Conservation (phyloP, 257 asterid genomes). For the Pogostemon cablin region DNA sequence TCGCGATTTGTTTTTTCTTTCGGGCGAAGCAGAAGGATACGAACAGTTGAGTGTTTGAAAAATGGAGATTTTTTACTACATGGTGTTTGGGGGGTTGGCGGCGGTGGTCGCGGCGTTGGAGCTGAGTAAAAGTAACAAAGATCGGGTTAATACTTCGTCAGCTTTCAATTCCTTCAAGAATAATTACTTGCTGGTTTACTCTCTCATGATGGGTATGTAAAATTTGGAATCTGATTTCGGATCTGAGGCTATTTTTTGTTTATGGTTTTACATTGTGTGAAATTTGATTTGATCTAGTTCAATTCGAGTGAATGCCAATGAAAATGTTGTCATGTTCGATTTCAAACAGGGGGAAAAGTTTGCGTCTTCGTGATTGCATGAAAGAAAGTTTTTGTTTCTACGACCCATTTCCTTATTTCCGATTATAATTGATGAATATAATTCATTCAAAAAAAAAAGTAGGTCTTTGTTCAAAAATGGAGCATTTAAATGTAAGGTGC, state of each 20-base stretch:
- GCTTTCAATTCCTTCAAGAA: constrained; percentile 68
- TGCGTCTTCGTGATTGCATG: constrained; percentile 18
- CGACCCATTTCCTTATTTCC: neutral
- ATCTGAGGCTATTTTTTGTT: constrained; percentile 30
- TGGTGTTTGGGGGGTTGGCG: constrained; percentile 59
- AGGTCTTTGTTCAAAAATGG: constrained; percentile 19
- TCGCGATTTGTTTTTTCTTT: constrained; percentile 14
- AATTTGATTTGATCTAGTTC: constrained; percentile 32
- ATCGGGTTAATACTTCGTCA: constrained; percentile 59
- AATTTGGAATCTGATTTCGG: constrained; percentile 34
- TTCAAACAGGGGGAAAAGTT: neutral
- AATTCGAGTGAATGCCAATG: constrained; percentile 17
- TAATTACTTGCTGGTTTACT: constrained; percentile 65
- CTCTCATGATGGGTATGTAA: constrained; percentile 78
- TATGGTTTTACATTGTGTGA: constrained; percentile 12
- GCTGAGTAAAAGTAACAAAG: constrained; percentile 61
- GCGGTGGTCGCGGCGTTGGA: constrained; percentile 65
- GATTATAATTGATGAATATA: neutral
- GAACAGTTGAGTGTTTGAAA: constrained; percentile 22
- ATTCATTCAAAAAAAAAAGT: neutral
- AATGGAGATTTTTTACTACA: constrained; percentile 66
- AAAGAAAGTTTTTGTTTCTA: neutral
- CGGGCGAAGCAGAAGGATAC: neutral
- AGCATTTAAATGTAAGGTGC: constrained; percentile 12
- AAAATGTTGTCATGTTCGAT: neutral